Base-by-base conservation (phyloP, 2,329 filamentous ascomycete species). In the Sporothrix brasiliensis region DNA sequence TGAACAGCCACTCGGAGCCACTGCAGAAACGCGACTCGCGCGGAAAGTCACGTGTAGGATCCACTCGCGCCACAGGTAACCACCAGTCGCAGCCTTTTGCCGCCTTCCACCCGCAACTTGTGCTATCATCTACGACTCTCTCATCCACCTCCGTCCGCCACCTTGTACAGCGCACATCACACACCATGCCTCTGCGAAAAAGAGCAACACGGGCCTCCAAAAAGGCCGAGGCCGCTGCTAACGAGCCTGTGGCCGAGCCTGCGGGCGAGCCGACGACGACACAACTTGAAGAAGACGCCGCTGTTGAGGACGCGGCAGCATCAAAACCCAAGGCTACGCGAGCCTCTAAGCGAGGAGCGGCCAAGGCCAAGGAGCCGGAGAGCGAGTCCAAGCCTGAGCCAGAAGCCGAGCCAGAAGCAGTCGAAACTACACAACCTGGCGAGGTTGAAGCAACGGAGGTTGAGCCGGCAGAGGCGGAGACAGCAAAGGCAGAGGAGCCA, bases 161-260 rank as follows among this genome's bases (percentile, higher is more conserved):
- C 27, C n/a, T 13, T 10, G 10, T 30, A 50, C 10, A 66, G 14
- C 47, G 7, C 41, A 58, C 27, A 50, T 16, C 50, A 50, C 10
- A 16, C 60, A 69, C 47, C 4, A 71, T 71, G 70, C 70, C 70
- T 13, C 70, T 67, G 44, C 52, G 54, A 63, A 68, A 67, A 60
- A 50, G 70, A 60, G 30, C 54, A 10, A 71, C 67, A 4, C 13
- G 67, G n/a, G 70, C 70, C 39, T 69, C 70, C 13, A 71, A 71
- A 53, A 61, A 69, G 67, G 70, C 67, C 19, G 67, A 71, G 54
- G 63, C 52, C 0, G 60, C 44, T 14, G 60, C 49, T 19, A n/a
- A 67, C 21, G 39, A 69, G 68, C 52, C 24, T 10, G 60, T 49
- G 14, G 44, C 61, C 21, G 39, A 69, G 68, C 44, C 24, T 1